Conservation (phyloP, 306 rosid species). For the Acacia confusa region DNA sequence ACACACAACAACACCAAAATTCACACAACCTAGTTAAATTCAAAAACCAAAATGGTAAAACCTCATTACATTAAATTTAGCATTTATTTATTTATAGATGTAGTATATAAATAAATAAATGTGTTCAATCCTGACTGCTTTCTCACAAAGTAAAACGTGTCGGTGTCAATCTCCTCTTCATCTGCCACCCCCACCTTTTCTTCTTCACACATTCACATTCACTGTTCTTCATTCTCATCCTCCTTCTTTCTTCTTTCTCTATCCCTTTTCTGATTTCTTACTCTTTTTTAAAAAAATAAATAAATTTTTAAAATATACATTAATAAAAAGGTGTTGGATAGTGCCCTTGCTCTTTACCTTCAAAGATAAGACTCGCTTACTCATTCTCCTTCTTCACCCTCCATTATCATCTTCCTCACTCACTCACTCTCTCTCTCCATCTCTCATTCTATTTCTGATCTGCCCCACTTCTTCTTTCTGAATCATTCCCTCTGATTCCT, state of each 20-base stretch:
- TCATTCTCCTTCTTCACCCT: not conserved
- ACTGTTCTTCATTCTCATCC: not conserved
- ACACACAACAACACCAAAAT: not conserved
- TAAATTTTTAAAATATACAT: not conserved
- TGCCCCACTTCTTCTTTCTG: not conserved
- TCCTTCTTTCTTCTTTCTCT: not conserved
- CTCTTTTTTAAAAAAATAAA: not conserved
- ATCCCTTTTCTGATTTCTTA: not conserved
- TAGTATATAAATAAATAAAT: not conserved
- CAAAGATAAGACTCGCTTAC: not conserved
- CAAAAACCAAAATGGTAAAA: not conserved
- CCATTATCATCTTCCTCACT: not conserved
- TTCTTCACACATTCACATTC: not conserved
- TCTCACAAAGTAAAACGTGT: constrained; percentile 48
- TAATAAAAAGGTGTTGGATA: not conserved
- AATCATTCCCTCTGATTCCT: not conserved
- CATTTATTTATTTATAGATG: no score
- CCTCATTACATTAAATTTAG: not conserved
- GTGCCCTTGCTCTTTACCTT: not conserved
- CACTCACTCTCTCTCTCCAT: not conserved
- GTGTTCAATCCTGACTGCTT: constrained; percentile 29
- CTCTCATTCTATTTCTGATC: not conserved
- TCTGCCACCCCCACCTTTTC: not conserved
- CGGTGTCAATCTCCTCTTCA: constrained; percentile 17
- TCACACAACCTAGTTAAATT: not conserved